These are phyloP conservation scores for Naganishia cerealis DNA, from an alignment of 1,284 basidiomycete genomes.

Conservation along the genomic window DNA sequence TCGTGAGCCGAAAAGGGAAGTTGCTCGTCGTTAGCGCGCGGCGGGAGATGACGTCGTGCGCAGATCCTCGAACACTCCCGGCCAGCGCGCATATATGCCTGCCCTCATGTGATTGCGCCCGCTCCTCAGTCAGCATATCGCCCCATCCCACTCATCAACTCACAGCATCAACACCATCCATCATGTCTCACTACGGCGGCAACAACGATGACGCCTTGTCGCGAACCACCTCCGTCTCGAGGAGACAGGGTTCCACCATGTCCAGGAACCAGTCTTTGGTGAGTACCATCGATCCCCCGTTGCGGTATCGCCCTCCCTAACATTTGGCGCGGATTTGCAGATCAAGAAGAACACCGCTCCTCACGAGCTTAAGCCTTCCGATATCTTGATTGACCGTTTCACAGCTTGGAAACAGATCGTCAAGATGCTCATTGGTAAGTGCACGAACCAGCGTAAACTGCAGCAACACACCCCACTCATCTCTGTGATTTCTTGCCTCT, in stretches of 20 bases:
- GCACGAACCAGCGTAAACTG: constrained; percentile 9
- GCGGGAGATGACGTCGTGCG: too few relatives aligned
- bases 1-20: too few relatives aligned
- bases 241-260: constrained; percentile 65
- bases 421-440: constrained; percentile 77
- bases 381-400: constrained; percentile 90
- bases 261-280: constrained; percentile 73
- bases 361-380: constrained; percentile 87
- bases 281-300: constrained; percentile 34
- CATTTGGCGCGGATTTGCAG: constrained; percentile 36
- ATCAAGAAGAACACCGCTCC: constrained; percentile 87
- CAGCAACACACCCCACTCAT: not conserved
- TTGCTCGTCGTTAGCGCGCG: too few relatives aligned
- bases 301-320: not conserved
- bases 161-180: constrained; percentile 14
- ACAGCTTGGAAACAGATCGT: constrained; percentile 72
- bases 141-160: not conserved
- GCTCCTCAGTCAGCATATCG: not conserved
- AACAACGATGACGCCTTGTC: constrained; percentile 50
- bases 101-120: constrained; percentile 3
- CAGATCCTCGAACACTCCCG: not conserved
- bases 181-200: constrained; percentile 49
- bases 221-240: constrained; percentile 65
- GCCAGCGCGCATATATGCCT: constrained; percentile 1
- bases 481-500: not conserved